Base-by-base conservation (phyloP, 2,329 filamentous ascomycete genomes). In the Tolypocladium ophioglossoides region DNA sequence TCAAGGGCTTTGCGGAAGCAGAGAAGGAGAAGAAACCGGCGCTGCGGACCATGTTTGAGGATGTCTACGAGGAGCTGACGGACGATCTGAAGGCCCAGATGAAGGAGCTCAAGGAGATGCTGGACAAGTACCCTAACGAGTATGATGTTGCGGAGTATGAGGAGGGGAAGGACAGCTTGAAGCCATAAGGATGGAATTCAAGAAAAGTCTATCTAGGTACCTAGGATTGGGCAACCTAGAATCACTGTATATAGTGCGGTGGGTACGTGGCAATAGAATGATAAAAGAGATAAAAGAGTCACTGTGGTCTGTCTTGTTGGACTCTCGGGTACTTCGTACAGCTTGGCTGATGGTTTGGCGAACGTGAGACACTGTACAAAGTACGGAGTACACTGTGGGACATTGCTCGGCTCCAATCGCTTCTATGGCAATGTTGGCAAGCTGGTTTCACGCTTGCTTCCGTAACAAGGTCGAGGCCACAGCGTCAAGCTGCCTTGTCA, bases 91-190 rank as follows among this genome's bases (percentile, higher is more conserved):
- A 77, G 67, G 78, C 73, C 44, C 94, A 99, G 76, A 91, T 74
- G 69, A 57, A 58, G 34, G 80, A 91, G 72, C 74, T 97, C 63
- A 87, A 76, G 66, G 78, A 82, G n/a, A 79, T 96, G 52, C 66
- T 99, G 51, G 83, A 92, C 61, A 84, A 79, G 62, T 99, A 97
- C 72, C 91, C 92, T 0, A 84, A 88, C 38, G 94, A 99, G 75
- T 99, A 99, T 70, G 91, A 97, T 69, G 66, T 94, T 50, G 78
- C 76, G 18, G 82, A 85, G 60, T 90, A 82, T 70, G 87, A 95
- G 59, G 88, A 82, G 4, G 91, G 90, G 0, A 76, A 84, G 55
- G 78, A 82, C 46, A 85, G 83, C 18, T 64, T 91, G 66, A 74
- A 76, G 60, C 56, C 32, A 40, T 67, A 53, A 57, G 11, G 20